A percentile compares a stretch with the other conserved stretches of the same genome.
These are phyloP conservation scores for Takashimella tepidaria DNA, from an alignment of 1,284 basidiomycete genomes.

Conservation along the genomic window DNA sequence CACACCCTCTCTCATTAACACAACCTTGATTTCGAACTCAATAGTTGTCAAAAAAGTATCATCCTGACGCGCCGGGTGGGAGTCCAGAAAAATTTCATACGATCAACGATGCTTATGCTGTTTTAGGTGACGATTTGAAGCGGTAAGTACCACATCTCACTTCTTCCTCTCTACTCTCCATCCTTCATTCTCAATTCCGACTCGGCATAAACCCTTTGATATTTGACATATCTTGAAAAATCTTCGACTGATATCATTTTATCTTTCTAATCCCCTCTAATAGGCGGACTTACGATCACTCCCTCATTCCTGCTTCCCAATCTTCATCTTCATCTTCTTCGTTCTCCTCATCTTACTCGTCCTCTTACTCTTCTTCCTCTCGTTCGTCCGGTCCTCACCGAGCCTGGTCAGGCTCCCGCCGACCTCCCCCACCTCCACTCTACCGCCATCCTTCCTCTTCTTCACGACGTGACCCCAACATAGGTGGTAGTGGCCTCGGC, in stretches of 20 bases:
- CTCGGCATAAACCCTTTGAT: slow-evolving; percentile 11
- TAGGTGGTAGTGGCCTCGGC: not conserved
- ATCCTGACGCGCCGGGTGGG: slow-evolving; percentile 46
- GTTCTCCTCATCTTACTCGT: too few species aligned
- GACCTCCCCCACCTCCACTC: not conserved
- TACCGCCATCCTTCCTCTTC: not conserved
- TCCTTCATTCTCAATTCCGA: slow-evolving; percentile 3
- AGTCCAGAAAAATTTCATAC: slow-evolving; percentile 37
- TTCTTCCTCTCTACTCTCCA: not conserved
- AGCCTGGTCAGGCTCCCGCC: slow-evolving; percentile 18
- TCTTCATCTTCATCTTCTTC: slow-evolving; percentile 10
- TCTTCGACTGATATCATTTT: not conserved
- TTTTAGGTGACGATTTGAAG: slow-evolving; percentile 39
- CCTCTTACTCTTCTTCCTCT: slow-evolving; percentile 10
- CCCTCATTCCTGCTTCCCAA: slow-evolving; percentile 11
- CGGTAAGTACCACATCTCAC: slow-evolving; percentile 20
- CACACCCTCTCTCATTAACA: too few species aligned
- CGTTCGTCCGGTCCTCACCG: slow-evolving; percentile 20
- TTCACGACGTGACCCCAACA: too few species aligned
- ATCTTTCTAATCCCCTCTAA: too few species aligned
- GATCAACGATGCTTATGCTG: slow-evolving; percentile 45
- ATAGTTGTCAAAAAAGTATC: slow-evolving; percentile 48
- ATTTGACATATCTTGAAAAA: slow-evolving; percentile 8
- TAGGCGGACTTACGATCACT: slow-evolving; percentile 26
- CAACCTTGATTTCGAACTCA: not conserved